Conservation (phyloP, 2,329 filamentous ascomycete genomes). For the Alternaria brassicae region DNA sequence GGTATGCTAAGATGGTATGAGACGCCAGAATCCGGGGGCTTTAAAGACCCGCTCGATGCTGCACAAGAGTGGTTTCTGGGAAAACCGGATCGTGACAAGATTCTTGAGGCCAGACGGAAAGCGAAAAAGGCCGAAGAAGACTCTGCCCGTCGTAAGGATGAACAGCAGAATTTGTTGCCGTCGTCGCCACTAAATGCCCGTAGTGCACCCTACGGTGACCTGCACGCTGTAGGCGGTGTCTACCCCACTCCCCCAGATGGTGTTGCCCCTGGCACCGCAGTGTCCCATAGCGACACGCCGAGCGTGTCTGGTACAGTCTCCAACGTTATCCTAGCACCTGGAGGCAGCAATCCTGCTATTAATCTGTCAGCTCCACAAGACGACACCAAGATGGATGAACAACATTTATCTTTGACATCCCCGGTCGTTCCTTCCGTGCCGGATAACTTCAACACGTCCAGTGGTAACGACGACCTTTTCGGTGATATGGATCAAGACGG, state of each 20-base stretch:
- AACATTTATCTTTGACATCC: constrained; percentile 32
- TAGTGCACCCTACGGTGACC: constrained; percentile 43
- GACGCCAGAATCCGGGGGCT: constrained; percentile 37
- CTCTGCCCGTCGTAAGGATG: constrained; percentile 47
- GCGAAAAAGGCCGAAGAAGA: constrained; percentile 58
- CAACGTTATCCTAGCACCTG: constrained; percentile 39
- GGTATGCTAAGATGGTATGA: constrained; percentile 42
- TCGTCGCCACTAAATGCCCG: constrained; percentile 50
- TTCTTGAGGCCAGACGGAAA: constrained; percentile 48
- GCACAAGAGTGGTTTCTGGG: constrained; percentile 49
- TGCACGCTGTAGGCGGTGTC: constrained; percentile 48
- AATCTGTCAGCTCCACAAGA: constrained; percentile 43
- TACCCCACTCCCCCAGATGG: constrained; percentile 53
- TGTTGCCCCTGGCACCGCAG: constrained; percentile 37
- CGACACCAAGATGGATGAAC: constrained; percentile 21
- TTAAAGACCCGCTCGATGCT: constrained; percentile 45
- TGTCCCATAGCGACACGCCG: constrained; percentile 40
- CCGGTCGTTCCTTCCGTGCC: constrained; percentile 29
- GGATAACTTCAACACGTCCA: constrained; percentile 34
- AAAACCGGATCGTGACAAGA: constrained; percentile 45
- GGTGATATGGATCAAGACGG: constrained; percentile 71
- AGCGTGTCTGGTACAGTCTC: constrained; percentile 34
- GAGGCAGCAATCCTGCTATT: constrained; percentile 42
- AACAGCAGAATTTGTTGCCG: constrained; percentile 36
- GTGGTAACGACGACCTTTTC: constrained; percentile 65